A percentile compares a stretch with the other conserved stretches of the same genome.
phyloP scores from a whole-genome alignment of 1,284 basidiomycete species.

The Ceratobasidium sp. region DNA sequence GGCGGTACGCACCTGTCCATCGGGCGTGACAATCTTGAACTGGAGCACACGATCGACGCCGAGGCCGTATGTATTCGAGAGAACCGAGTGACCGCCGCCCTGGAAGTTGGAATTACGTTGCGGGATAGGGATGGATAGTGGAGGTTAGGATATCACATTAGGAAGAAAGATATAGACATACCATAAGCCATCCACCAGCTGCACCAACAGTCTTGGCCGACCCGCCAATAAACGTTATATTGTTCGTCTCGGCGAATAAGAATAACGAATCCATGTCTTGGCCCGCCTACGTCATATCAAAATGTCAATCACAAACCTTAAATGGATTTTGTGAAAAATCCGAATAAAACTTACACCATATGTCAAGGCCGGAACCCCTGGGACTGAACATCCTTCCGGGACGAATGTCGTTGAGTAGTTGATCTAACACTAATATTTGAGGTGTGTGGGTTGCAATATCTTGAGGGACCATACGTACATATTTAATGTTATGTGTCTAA shows the following conservation, averaged over 20 bases:
- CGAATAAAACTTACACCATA: constrained; percentile 33
- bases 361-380: constrained; percentile 42
- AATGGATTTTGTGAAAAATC: neutral
- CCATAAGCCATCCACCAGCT: constrained; percentile 42
- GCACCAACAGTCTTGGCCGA: constrained; percentile 38
- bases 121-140: constrained; percentile 47
- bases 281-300: constrained; percentile 35
- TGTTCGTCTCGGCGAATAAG: constrained; percentile 46
- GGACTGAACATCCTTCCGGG: constrained; percentile 29
- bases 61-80: constrained; percentile 38
- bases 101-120: constrained; percentile 68
- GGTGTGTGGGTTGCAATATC: neutral
- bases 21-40: constrained; percentile 66
- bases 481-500: constrained; percentile 46
- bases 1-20: constrained; percentile 61
- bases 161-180: neutral
- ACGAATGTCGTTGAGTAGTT: constrained; percentile 43
- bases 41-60: constrained; percentile 63
- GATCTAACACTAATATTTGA: constrained; percentile 35
- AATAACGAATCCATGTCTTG: constrained; percentile 45
- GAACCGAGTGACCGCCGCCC: constrained; percentile 66
- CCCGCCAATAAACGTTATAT: constrained; percentile 49
- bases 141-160: neutral
- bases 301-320: neutral
- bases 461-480: constrained; percentile 32